Conservation (phyloP, 164 flowering plant species). For the Vitis rotundifolia region DNA sequence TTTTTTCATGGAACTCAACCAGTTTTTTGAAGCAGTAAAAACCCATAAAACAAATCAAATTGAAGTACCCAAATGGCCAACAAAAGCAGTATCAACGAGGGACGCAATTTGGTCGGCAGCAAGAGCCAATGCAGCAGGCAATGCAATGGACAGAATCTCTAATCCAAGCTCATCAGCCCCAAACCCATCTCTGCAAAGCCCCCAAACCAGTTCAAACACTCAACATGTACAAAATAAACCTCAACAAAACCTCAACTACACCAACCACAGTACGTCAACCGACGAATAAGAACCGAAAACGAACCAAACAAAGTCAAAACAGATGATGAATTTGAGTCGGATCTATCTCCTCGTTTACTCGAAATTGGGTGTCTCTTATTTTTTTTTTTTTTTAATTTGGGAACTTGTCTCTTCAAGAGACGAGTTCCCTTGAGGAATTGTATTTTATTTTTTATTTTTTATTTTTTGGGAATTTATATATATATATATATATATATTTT, state of each 20-base stretch:
- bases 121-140: conserved; percentile 83
- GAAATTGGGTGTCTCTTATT: neutral
- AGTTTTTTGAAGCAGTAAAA: too few relatives aligned
- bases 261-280: conserved; percentile 26
- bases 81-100: conserved; percentile 71
- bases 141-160: conserved; percentile 69
- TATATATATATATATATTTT: too few relatives aligned
- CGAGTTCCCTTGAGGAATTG: too few relatives aligned
- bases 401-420: too few relatives aligned
- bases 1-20: too few relatives aligned
- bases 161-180: conserved; percentile 45
- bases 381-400: too few relatives aligned
- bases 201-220: neutral
- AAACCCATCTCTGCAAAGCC: conserved; percentile 35
- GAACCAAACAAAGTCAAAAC: conserved; percentile 5
- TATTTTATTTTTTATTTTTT: too few relatives aligned
- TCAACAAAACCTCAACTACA: neutral
- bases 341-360: neutral
- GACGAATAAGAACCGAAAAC: conserved; percentile 11
- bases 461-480: too few relatives aligned
- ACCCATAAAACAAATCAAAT: neutral
- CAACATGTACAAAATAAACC: neutral
- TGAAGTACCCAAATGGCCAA: conserved; percentile 73
- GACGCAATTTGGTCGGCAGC: conserved; percentile 84
- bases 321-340: conserved; percentile 1